Conservation (phyloP, 371 early-diverging fungal species). For the Astathelohania contejeani region DNA sequence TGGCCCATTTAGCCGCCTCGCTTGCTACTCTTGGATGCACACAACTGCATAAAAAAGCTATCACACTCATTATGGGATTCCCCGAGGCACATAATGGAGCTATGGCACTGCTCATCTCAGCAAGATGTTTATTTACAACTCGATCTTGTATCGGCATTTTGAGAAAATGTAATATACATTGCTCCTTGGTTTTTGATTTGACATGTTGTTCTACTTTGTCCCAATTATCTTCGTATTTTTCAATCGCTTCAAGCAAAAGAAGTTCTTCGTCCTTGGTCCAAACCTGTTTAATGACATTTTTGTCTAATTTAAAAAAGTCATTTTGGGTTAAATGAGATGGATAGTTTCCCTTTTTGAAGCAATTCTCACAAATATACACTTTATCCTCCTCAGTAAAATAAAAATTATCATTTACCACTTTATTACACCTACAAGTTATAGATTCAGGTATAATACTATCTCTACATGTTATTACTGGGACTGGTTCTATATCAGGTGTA, state of each 20-base stretch:
- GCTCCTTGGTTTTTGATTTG: slow-evolving; percentile 69
- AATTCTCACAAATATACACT: slow-evolving; percentile 33
- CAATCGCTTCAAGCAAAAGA: slow-evolving; percentile 75
- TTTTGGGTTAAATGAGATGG: slow-evolving; percentile 7
- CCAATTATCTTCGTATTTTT: slow-evolving; percentile 82
- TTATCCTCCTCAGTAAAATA: slow-evolving; percentile 22
- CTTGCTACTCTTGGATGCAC: slow-evolving; percentile 74
- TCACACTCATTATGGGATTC: slow-evolving; percentile 81
- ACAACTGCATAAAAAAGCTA: slow-evolving; percentile 73
- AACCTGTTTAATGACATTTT: slow-evolving; percentile 38
- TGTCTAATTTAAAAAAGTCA: slow-evolving; percentile 31
- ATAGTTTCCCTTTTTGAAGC: slow-evolving; percentile 35
- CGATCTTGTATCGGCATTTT: slow-evolving; percentile 82
- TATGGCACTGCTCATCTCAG: slow-evolving; percentile 53
- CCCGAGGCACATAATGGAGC: slow-evolving; percentile 65
- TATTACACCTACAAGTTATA: slow-evolving; percentile 16
- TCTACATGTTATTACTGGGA: background rate
- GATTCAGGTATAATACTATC: slow-evolving; percentile 1
- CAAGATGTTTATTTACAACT: slow-evolving; percentile 54
- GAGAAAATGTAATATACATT: slow-evolving; percentile 79
- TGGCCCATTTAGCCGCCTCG: slow-evolving; percentile 63
- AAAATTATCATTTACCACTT: slow-evolving; percentile 11
- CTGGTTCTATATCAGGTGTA: background rate
- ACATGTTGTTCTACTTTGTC: slow-evolving; percentile 72
- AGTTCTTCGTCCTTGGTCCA: slow-evolving; percentile 88